Conservation (phyloP, 2,329 filamentous ascomycete genomes). For the Exophiala aquamarina region DNA sequence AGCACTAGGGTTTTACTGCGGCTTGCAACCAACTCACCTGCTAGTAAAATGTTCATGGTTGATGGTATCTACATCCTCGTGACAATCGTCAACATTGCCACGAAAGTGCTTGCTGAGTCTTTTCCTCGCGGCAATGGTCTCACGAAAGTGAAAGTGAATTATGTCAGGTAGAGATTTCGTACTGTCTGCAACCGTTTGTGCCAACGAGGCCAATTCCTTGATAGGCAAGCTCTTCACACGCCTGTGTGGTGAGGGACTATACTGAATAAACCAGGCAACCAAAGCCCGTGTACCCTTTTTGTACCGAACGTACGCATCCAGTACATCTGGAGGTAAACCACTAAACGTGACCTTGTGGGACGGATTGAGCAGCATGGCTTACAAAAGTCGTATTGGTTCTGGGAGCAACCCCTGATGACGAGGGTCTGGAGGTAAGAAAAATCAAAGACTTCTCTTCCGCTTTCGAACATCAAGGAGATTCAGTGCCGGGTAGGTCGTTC, state of each 20-base stretch:
- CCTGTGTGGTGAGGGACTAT: slow-evolving; percentile 22
- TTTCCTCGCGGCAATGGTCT: slow-evolving; percentile 30
- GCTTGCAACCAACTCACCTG: slow-evolving; percentile 23
- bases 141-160: slow-evolving; percentile 32
- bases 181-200: slow-evolving; percentile 21
- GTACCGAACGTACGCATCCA: slow-evolving; percentile 31
- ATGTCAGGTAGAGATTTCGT: slow-evolving; percentile 29
- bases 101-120: slow-evolving; percentile 32
- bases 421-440: no score
- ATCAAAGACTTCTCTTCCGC: no score
- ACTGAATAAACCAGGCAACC: slow-evolving; percentile 30
- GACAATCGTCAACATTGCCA: slow-evolving; percentile 14
- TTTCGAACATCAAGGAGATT: no score
- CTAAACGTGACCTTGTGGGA: slow-evolving; percentile 26
- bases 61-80: slow-evolving; percentile 26
- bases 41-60: slow-evolving; percentile 33
- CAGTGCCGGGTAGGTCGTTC: no score
- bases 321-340: slow-evolving; percentile 27
- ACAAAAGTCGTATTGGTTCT: no score
- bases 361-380: slow-evolving; percentile 27
- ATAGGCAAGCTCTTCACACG: slow-evolving; percentile 26
- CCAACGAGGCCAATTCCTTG: slow-evolving; percentile 28
- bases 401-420: no score
- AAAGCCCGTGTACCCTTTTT: slow-evolving; percentile 32
- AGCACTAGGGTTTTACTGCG: not conserved